Evolutionary conservation across 352 stramenopile species (phyloP), one percentile per base, ranked within the genome.

Genomic region (Elongisporangium undulatum): DNA sequence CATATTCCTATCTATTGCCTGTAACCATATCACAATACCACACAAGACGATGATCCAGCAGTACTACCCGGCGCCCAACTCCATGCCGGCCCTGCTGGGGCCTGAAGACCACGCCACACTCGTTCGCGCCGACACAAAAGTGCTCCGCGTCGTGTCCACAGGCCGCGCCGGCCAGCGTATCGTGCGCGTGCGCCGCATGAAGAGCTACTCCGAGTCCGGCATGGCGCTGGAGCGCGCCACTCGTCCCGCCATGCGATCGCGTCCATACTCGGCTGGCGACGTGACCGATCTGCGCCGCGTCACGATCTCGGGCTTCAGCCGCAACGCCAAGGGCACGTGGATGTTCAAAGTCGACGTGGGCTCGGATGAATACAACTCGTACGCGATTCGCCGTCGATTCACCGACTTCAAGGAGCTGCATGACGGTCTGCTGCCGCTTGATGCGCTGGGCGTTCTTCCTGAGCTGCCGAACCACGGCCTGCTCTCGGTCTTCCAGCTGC

Each of bases 321-420:
- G 87, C 71, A 87, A 79, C 64, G 74, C 55, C 49, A 77, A 79
- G 45, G 81, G 81, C 62, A 89, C 77, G 45, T 91, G 81, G 81
- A 79, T 89, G 63, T 91, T 91, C 61, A 89, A 85, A 60, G 79
- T 91, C 19, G 75, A 91, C 56, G 73, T 91, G 1, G 69, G 77
- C 24, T 74, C 74, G 22, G 77, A 73, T 23, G 70, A 81, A 58
- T 75, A 64, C 38, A 77, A 85, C 62, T 74, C 70, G 38, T 90
- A 90, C 73, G 78, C 76, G 22, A 71, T 90, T 39, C 78, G 77
- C 8, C 81, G 81, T n/a, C 81, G 81, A 50, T 90, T 90, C 60
- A 86, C 74, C 19, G 81, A 90, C 62, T 90, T 90, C 57, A 85
- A 85, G 53, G 55, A 86, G 58, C 76, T 90, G 41, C 62, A 90